Percentiles rank a stretch among this genome's conserved stretches.
phyloP scores from a whole-genome alignment of 2,329 filamentous ascomycete species.

The Colletotrichum nymphaeae region DNA sequence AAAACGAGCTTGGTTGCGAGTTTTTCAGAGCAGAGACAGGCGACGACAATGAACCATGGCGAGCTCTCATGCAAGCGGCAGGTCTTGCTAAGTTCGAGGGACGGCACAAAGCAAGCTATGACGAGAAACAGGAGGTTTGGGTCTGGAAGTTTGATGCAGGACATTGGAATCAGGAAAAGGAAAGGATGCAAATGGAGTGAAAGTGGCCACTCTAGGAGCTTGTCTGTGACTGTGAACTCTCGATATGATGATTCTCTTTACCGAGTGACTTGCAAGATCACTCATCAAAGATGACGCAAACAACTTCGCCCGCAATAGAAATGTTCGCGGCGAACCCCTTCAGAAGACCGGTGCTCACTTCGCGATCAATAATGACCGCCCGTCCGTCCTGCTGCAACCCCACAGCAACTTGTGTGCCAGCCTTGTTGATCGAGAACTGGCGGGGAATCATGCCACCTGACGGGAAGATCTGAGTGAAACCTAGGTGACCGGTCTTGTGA shows the following conservation, averaged over 20 bases:
- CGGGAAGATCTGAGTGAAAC: slow-evolving; percentile 66
- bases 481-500: slow-evolving; percentile 61
- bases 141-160: neutral
- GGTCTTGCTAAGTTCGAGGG: neutral
- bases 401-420: slow-evolving; percentile 72
- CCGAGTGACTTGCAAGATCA: slow-evolving; percentile 24
- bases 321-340: slow-evolving; percentile 55
- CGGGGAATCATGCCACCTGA: slow-evolving; percentile 74
- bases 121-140: neutral
- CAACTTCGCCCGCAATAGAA: slow-evolving; percentile 56
- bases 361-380: slow-evolving; percentile 70
- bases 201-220: neutral
- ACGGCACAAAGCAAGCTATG: neutral
- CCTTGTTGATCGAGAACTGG: slow-evolving; percentile 74
- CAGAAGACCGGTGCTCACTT: slow-evolving; percentile 69
- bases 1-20: neutral
- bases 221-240: neutral
- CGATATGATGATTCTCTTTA: neutral
- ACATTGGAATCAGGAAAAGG: neutral
- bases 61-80: neutral
- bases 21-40: neutral
- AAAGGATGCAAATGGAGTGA: neutral
- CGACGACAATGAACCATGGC: neutral
- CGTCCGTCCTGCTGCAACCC: slow-evolving; percentile 71
- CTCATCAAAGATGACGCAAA: slow-evolving; percentile 60